Evolutionary conservation across 1,284 basidiomycete species (phyloP).

Genomic region (Mycena citricolor): DNA sequence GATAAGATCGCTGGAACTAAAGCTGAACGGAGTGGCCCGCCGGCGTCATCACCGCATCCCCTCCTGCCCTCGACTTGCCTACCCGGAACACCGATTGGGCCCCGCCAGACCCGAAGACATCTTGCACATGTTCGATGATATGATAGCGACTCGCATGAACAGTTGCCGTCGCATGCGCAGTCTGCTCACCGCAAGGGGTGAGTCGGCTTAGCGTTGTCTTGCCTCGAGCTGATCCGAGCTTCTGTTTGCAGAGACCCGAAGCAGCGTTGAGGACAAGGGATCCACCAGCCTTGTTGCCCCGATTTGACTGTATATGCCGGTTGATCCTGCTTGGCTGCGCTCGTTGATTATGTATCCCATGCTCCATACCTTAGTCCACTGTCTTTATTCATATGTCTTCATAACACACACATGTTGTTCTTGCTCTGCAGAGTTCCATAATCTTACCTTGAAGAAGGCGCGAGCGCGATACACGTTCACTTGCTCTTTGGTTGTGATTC

Average conservation of each 20-base stretch:
- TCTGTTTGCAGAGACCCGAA: constrained; percentile 4
- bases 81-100: constrained; percentile 1
- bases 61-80: background rate
- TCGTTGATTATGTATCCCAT: too few species aligned
- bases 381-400: too few species aligned
- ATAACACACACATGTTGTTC: too few species aligned
- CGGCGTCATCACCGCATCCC: constrained; percentile 3
- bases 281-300: too few species aligned
- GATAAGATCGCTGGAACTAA: constrained; percentile 18
- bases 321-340: too few species aligned
- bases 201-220: background rate
- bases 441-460: too few species aligned
- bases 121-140: constrained; percentile 65
- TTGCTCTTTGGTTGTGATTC: constrained; percentile 1
- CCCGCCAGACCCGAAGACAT: constrained; percentile 32
- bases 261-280: background rate
- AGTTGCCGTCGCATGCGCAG: constrained; percentile 65
- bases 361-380: too few species aligned
- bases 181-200: constrained; percentile 40
- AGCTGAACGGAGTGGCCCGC: constrained; percentile 14
- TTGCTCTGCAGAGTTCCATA: too few species aligned
- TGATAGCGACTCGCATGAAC: constrained; percentile 73
- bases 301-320: too few species aligned
- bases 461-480: too few species aligned
- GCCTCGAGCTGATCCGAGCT: constrained; percentile 5